Percentiles rank a stretch among this genome's conserved stretches.
These are phyloP conservation scores for Cornus controversa DNA, from an alignment of 148 eudicot genomes.

Conservation along the genomic window DNA sequence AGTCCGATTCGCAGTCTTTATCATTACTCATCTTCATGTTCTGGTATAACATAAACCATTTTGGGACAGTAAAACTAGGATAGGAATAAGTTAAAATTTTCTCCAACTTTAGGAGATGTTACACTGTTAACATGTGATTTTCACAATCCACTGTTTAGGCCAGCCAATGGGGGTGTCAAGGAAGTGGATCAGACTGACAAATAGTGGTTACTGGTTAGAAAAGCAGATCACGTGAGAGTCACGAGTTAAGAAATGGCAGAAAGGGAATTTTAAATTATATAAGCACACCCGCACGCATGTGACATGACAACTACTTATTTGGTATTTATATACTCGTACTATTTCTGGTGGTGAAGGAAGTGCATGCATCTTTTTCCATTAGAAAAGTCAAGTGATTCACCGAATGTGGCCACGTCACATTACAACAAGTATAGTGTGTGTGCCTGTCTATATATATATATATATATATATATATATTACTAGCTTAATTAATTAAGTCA, in stretches of 20 bases:
- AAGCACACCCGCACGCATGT: neutral
- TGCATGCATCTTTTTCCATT: neutral
- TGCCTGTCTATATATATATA: neutral
- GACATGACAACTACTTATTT: neutral
- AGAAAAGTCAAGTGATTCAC: neutral
- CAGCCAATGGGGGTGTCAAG: neutral
- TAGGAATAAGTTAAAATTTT: too few species aligned
- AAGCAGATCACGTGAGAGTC: neutral
- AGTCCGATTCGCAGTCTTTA: too few species aligned
- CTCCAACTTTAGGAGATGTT: too few species aligned
- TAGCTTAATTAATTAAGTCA: neutral
- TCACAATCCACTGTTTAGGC: too few species aligned
- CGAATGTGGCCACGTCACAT: neutral
- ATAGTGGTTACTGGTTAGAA: neutral
- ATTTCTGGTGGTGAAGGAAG: neutral
- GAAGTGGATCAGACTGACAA: neutral
- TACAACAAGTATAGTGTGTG: neutral
- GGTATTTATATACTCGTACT: neutral
- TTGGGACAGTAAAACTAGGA: too few species aligned
- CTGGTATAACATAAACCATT: too few species aligned
- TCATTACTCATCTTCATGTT: too few species aligned
- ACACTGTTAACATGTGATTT: too few species aligned
- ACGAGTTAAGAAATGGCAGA: neutral
- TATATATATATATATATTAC: neutral
- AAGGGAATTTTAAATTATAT: neutral